Evolutionary conservation across 83 land plant species (phyloP), one percentile per base, ranked within the genome.

Genomic region (Diphasiastrum complanatum): DNA sequence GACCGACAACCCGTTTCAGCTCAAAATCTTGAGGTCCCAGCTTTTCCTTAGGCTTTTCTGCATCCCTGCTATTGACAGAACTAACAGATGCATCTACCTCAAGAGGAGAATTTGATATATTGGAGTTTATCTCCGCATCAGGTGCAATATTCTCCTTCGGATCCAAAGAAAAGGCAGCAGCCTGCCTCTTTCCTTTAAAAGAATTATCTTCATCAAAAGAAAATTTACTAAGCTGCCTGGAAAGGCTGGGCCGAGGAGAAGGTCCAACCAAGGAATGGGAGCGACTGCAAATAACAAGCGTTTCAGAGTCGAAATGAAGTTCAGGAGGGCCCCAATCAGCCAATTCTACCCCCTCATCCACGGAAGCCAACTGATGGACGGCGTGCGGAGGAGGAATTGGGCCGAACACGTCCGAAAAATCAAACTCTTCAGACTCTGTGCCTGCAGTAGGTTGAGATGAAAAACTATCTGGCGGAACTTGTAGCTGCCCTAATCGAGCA

Each of bases 181-280:
- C 61, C 2, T 24, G n/a, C 14, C 18, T 23, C 25, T 22, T 31
- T 25, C 22, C 56, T 11, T 43, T 24, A 8, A 43, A 27, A 45
- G 63, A 61, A 45, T 73, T 76, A 8, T 47, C 36, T 27, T 80
- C 87, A 68, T 66, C 81, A 55, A 78, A 51, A 24, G 75, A 60
- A 18, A 76, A 79, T 61, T 67, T 78, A 71, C 78, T 72, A 37
- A 68, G 76, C 58, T 67, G 74, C 66, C 78, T 47, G 43, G 79
- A 48, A 26, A 79, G 66, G 24, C 74, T 67, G 11, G 78, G 69
- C 51, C 70, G 66, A 34, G 82, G 45, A 0, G 87, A 70, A 3
- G 96, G 97, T 3, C 97, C 97, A 26, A 85, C 91, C 52, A 92
- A 52, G 19, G 97, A 92, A 60, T 92, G 96, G 28, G 97, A 88